Conservation (phyloP, 1,284 basidiomycete genomes). For the Papiliotrema nemorosa region DNA sequence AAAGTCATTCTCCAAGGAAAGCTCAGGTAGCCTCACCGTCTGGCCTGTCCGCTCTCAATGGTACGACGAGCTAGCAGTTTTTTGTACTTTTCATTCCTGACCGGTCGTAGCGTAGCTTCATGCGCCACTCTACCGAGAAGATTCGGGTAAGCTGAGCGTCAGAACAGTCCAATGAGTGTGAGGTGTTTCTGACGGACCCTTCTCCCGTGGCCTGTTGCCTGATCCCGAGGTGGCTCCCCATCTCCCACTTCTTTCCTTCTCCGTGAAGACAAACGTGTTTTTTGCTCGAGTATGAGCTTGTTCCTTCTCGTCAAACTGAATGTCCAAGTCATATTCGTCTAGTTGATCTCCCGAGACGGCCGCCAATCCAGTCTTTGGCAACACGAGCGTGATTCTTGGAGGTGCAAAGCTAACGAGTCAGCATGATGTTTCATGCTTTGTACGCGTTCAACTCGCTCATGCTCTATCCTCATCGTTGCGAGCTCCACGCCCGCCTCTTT, state of each 20-base stretch:
- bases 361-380: slow-evolving; percentile 9
- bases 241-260: slow-evolving; percentile 23
- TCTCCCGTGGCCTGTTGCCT: slow-evolving; percentile 35
- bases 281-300: slow-evolving; percentile 14
- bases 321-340: slow-evolving; percentile 38
- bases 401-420: too few relatives aligned
- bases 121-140: slow-evolving; percentile 40
- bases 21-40: slow-evolving; percentile 28
- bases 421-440: neutral
- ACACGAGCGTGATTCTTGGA: slow-evolving; percentile 21
- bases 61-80: slow-evolving; percentile 48
- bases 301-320: slow-evolving; percentile 21
- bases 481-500: slow-evolving; percentile 50
- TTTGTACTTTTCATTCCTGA: slow-evolving; percentile 48
- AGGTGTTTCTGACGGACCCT: slow-evolving; percentile 38
- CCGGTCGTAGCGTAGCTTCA: slow-evolving; percentile 40
- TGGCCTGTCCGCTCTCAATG: slow-evolving; percentile 48
- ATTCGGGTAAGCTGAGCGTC: slow-evolving; percentile 19
- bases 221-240: slow-evolving; percentile 2
- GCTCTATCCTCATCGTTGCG: slow-evolving; percentile 53
- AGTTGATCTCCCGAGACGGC: neutral
- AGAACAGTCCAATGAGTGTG: too few relatives aligned
- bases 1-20: neutral
- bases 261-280: slow-evolving; percentile 43
- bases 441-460: slow-evolving; percentile 32